Evolutionary conservation across 139 green algal genomes (phyloP).

Genomic region (Chlorella ohadii): DNA sequence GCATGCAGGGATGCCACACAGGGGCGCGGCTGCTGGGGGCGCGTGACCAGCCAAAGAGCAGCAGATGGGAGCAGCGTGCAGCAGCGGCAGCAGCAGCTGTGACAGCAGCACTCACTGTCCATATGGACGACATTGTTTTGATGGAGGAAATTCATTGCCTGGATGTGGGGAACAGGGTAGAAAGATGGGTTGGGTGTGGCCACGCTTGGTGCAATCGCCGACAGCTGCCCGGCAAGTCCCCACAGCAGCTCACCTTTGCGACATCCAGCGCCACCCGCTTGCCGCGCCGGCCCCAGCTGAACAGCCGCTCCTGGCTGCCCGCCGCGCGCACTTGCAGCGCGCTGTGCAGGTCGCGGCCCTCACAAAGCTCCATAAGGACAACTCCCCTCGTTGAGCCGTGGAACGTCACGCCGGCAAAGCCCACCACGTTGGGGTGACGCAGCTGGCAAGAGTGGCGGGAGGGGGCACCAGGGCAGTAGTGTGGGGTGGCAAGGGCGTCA

Average conservation of each 20-base stretch:
- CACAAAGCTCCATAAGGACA: background rate
- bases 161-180: background rate
- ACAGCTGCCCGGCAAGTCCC: too few relatives aligned
- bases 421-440: slow-evolving; percentile 3
- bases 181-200: too few relatives aligned
- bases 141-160: slow-evolving; percentile 9
- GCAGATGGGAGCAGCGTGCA: background rate
- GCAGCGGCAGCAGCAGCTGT: background rate
- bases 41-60: too few relatives aligned
- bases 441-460: too few relatives aligned
- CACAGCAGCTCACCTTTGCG: slow-evolving; percentile 5
- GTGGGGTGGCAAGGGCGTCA: background rate
- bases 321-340: background rate
- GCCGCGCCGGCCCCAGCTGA: background rate
- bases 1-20: too few relatives aligned
- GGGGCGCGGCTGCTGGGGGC: too few relatives aligned
- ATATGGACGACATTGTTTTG: background rate
- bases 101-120: background rate
- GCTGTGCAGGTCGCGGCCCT: slow-evolving; percentile 5
- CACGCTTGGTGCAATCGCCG: too few relatives aligned
- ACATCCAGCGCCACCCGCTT: background rate
- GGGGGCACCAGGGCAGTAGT: background rate
- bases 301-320: slow-evolving; percentile 10
- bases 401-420: background rate
- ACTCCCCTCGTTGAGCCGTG: background rate